Evolutionary conservation across 805 yeast species (phyloP).

Genomic region (Metschnikowia anglica): DNA sequence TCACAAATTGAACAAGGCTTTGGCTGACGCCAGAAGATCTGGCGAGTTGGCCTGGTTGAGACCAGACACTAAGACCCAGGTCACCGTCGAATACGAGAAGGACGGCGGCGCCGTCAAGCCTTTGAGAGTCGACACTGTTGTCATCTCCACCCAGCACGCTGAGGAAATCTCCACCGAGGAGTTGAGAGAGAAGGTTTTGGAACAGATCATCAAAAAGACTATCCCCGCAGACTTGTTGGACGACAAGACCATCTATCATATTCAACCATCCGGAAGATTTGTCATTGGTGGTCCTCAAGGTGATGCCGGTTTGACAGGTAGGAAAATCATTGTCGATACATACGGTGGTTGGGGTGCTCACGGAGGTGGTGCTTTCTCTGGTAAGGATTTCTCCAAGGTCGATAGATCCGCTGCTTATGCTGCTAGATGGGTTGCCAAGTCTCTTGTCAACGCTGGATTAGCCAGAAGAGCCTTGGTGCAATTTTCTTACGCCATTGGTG

Average conservation of each 20-base stretch:
- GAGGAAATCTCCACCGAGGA: conserved; percentile 94
- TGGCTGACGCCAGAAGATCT: conserved; percentile 96
- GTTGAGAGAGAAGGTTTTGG: conserved; percentile 71
- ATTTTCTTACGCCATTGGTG: conserved; percentile 99
- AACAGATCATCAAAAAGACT: conserved; percentile 86
- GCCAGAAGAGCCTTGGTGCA: conserved; percentile 98
- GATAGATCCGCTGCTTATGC: conserved; percentile 99
- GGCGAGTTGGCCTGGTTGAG: conserved; percentile 95
- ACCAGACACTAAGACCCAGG: conserved; percentile 99
- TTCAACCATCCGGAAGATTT: conserved; percentile 99
- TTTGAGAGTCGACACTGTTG: conserved; percentile 94
- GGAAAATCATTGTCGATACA: conserved; percentile 99
- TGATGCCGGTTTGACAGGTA: conserved; percentile 99
- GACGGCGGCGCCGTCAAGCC: conserved; percentile 96
- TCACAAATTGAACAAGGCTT: conserved; percentile 93
- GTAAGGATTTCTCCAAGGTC: conserved; percentile 99
- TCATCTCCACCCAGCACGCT: conserved; percentile 97
- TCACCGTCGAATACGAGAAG: conserved; percentile 92
- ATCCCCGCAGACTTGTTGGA: conserved; percentile 89
- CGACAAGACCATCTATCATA: conserved; percentile 94
- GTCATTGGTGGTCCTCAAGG: conserved; percentile 99
- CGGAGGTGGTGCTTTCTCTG: conserved; percentile 99
- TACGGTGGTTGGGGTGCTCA: conserved; percentile 99
- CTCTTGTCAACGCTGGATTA: conserved; percentile 89
- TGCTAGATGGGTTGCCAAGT: conserved; percentile 99